Percentiles rank a stretch among this genome's conserved stretches.
phyloP scores from a whole-genome alignment of 108 stramenopile species.

The Fragilaria radians region DNA sequence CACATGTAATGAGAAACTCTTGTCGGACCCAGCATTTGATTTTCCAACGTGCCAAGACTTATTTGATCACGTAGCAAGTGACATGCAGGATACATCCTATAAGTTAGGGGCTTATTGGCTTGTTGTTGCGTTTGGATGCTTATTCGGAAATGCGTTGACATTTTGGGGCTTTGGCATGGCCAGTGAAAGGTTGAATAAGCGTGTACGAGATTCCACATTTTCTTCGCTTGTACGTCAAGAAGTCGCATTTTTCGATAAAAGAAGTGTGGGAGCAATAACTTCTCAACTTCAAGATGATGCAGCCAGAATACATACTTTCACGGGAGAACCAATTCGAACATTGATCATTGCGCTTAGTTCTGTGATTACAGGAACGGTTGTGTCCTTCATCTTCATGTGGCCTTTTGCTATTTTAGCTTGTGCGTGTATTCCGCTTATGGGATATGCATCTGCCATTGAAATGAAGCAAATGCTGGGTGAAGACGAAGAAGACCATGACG shows the following conservation, averaged over 20 bases:
- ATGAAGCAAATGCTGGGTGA: conserved; percentile 57
- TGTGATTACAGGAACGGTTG: conserved; percentile 46
- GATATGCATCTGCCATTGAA: conserved; percentile 63
- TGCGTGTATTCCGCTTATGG: conserved; percentile 62
- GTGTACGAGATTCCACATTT: conserved; percentile 58
- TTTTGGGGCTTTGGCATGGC: conserved; percentile 68
- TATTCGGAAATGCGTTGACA: conserved; percentile 50
- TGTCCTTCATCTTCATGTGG: conserved; percentile 72
- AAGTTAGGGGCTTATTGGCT: conserved; percentile 35
- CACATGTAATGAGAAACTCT: conserved; percentile 26
- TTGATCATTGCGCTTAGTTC: conserved; percentile 45
- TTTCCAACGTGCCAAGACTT: conserved; percentile 42
- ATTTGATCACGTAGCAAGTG: conserved; percentile 34
- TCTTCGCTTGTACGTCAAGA: conserved; percentile 60
- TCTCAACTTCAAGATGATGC: conserved; percentile 81
- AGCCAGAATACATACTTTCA: conserved; percentile 56
- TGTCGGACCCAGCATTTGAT: background rate
- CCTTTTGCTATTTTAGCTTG: conserved; percentile 72
- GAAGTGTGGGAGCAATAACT: conserved; percentile 60
- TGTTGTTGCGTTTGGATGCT: conserved; percentile 26
- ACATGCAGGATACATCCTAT: conserved; percentile 45
- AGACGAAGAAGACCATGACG: conserved; percentile 38
- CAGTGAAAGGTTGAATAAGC: conserved; percentile 61
- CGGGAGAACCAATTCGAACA: conserved; percentile 59
- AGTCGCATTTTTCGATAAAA: conserved; percentile 66